Conservation (phyloP, 129 eudicot genomes). For the Chrysanthemum seticuspe region DNA sequence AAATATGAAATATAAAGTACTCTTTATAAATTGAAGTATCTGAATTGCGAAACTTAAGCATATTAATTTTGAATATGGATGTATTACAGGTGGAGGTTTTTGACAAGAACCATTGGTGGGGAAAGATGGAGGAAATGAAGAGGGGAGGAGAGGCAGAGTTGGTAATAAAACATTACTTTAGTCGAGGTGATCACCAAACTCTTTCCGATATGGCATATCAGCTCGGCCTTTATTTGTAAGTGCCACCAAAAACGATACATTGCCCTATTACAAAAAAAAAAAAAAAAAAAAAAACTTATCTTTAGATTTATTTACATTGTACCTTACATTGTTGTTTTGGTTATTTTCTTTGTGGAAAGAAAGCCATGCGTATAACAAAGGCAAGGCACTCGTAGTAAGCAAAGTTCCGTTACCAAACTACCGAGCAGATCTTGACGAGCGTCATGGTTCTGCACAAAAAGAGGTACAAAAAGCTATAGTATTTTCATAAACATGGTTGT, state of each 20-base stretch:
- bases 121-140: constrained; percentile 64
- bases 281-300: no score
- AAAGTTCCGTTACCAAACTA: constrained; percentile 86
- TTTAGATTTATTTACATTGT: neutral
- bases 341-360: constrained; percentile 58
- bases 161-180: constrained; percentile 59
- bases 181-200: constrained; percentile 69
- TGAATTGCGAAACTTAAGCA: no score
- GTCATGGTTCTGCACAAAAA: constrained; percentile 80
- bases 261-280: no score
- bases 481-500: neutral
- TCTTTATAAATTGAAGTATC: no score
- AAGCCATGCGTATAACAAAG: constrained; percentile 95
- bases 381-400: constrained; percentile 90
- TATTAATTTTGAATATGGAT: neutral
- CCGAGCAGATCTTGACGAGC: constrained; percentile 95
- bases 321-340: constrained; percentile 21
- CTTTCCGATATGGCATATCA: constrained; percentile 79
- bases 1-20: no score
- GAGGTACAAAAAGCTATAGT: constrained; percentile 51
- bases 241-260: neutral
- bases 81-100: constrained; percentile 62
- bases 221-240: constrained; percentile 89
- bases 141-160: constrained; percentile 72
- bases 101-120: constrained; percentile 89